Percentiles rank a stretch among this genome's conserved stretches.
Evolutionary conservation across 164 flowering plant genomes (phyloP).

Genomic region (Stephania yunnanensis): DNA sequence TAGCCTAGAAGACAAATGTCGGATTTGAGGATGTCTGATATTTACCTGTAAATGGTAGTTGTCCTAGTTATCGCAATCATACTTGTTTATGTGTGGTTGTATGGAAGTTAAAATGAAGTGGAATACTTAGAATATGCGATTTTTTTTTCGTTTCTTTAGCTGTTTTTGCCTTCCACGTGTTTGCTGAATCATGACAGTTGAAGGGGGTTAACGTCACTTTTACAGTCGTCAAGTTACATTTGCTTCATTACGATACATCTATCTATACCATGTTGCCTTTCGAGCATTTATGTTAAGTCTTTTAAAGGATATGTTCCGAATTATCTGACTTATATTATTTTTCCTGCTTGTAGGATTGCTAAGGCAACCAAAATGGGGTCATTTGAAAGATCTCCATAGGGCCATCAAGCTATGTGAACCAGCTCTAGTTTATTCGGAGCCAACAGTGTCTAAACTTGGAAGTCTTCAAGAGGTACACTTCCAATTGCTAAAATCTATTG

Average conservation of each 20-base stretch:
- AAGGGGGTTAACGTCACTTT: not conserved
- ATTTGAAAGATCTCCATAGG: conserved; percentile 72
- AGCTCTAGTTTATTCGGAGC: conserved; percentile 68
- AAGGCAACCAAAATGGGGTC: conserved; percentile 82
- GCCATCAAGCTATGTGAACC: conserved; percentile 80
- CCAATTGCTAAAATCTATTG: conserved; percentile 1
- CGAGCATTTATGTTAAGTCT: not conserved
- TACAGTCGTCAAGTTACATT: not conserved
- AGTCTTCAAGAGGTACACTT: conserved; percentile 54
- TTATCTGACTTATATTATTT: conserved; percentile 1
- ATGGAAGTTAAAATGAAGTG: not conserved
- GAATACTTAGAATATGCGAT: not conserved
- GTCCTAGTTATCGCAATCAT: not conserved
- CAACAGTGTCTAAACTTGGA: conserved; percentile 49
- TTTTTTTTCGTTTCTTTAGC: not conserved
- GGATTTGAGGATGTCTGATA: not conserved
- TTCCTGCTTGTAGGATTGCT: conserved; percentile 43
- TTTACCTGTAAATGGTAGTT: conserved; percentile 5
- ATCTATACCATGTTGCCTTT: not conserved
- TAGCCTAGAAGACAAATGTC: not conserved
- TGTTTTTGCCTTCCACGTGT: not conserved
- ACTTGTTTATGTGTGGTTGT: not conserved
- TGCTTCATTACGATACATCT: not conserved
- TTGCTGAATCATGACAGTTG: not conserved
- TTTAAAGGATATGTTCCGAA: not conserved